Evolutionary conservation across 2,329 filamentous ascomycete species (phyloP).

Genomic region (Hypoxylon sp.): DNA sequence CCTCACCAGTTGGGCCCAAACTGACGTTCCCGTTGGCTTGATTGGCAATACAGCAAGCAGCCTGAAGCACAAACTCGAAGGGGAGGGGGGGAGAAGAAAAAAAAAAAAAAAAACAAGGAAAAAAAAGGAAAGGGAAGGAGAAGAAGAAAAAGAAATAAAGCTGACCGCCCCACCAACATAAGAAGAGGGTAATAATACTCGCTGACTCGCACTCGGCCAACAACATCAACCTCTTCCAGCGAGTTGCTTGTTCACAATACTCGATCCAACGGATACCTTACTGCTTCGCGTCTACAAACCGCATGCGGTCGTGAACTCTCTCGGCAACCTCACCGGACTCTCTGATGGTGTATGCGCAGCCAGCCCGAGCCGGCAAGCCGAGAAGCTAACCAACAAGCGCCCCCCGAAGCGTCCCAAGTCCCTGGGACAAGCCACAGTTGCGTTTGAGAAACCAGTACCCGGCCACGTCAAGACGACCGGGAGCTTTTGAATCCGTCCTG

Average conservation of each 20-base stretch:
- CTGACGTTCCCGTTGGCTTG: constrained; percentile 34
- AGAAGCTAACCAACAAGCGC: constrained; percentile 31
- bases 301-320: constrained; percentile 30
- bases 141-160: constrained; percentile 29
- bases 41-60: constrained; percentile 38
- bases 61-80: constrained; percentile 39
- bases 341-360: constrained; percentile 34
- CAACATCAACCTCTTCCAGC: constrained; percentile 28
- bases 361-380: constrained; percentile 43
- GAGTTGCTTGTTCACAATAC: constrained; percentile 21
- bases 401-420: constrained; percentile 36
- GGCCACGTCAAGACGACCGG: constrained; percentile 23
- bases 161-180: constrained; percentile 42
- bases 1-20: constrained; percentile 37
- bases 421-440: constrained; percentile 41
- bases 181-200: constrained; percentile 31
- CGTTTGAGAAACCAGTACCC: constrained; percentile 34
- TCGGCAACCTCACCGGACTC: constrained; percentile 33
- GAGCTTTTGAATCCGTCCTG: background rate
- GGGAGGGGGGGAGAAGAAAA: constrained; percentile 19
- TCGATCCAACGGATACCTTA: constrained; percentile 35
- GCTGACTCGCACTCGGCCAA: constrained; percentile 35
- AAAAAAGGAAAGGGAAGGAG: constrained; percentile 11
- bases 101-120: constrained; percentile 8
- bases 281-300: constrained; percentile 30